A percentile compares a stretch with the other conserved stretches of the same genome.
These are phyloP conservation scores for Chrysoporthe austroafricana DNA, from an alignment of 2,329 filamentous ascomycete species.

Conservation along the genomic window DNA sequence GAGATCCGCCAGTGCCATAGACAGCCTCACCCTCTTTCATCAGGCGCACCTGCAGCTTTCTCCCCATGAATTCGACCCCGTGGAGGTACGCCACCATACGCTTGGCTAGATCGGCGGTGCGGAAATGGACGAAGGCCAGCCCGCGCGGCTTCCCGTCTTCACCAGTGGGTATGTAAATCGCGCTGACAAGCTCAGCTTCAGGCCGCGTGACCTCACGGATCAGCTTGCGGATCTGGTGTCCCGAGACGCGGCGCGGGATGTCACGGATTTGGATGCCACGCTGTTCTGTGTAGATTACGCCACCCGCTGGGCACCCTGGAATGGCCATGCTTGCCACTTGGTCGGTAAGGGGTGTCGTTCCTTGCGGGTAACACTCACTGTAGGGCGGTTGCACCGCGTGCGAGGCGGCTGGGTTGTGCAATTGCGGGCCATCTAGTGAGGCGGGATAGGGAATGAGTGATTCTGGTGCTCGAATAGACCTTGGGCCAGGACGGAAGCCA, in stretches of 20 bases:
- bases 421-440: conserved; percentile 8
- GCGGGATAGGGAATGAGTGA: background rate
- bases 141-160: conserved; percentile 25
- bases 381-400: conserved; percentile 26
- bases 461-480: conserved; percentile 4
- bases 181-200: conserved; percentile 23
- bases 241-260: conserved; percentile 25
- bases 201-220: conserved; percentile 22
- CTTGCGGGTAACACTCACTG: conserved; percentile 18
- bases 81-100: conserved; percentile 23
- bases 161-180: conserved; percentile 19
- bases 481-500: conserved; percentile 10
- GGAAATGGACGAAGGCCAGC: conserved; percentile 23
- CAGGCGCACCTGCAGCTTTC: conserved; percentile 25
- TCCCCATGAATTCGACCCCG: conserved; percentile 26
- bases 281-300: conserved; percentile 27
- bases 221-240: conserved; percentile 26
- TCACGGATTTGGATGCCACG: conserved; percentile 28
- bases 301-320: background rate
- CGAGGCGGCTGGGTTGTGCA: conserved; percentile 18
- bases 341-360: conserved; percentile 6
- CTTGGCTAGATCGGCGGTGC: conserved; percentile 22
- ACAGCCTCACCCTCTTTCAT: conserved; percentile 28
- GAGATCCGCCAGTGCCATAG: background rate
- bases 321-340: conserved; percentile 19